These are phyloP conservation scores for Penicillium sclerotiorum DNA, from an alignment of 2,329 filamentous ascomycete genomes.

Conservation along the genomic window DNA sequence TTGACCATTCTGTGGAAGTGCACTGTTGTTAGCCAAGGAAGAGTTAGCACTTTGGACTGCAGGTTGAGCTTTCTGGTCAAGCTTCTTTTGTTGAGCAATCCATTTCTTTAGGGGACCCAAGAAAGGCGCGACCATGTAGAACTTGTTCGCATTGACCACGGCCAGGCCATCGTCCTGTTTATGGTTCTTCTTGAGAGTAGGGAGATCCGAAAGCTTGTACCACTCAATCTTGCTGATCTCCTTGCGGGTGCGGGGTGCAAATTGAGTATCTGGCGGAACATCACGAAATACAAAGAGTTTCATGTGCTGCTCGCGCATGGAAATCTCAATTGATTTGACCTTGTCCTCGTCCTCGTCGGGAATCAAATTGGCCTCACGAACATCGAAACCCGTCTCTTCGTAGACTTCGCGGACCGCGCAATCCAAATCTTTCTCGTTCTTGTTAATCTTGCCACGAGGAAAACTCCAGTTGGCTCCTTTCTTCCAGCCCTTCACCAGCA, in stretches of 20 bases:
- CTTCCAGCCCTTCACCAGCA: slow-evolving; percentile 97
- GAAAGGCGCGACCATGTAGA: slow-evolving; percentile 98
- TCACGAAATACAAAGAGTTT: slow-evolving; percentile 88
- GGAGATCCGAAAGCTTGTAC: slow-evolving; percentile 88
- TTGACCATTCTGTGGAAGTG: slow-evolving; percentile 20
- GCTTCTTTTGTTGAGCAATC: slow-evolving; percentile 81
- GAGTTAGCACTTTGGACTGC: too few species aligned
- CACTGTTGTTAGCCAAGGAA: slow-evolving; percentile 64
- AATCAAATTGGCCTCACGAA: slow-evolving; percentile 74
- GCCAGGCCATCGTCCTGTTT: slow-evolving; percentile 65
- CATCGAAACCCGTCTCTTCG: slow-evolving; percentile 92
- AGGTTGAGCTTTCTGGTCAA: slow-evolving; percentile 60
- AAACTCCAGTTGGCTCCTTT: slow-evolving; percentile 97
- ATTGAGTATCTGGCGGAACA: slow-evolving; percentile 81
- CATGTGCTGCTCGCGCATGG: slow-evolving; percentile 91
- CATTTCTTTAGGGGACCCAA: slow-evolving; percentile 82
- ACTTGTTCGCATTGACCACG: slow-evolving; percentile 74
- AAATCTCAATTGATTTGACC: slow-evolving; percentile 82
- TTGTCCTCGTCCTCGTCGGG: slow-evolving; percentile 68
- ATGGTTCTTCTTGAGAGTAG: slow-evolving; percentile 74
- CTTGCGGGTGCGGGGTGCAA: slow-evolving; percentile 88
- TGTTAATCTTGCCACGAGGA: slow-evolving; percentile 95
- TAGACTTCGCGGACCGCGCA: slow-evolving; percentile 94
- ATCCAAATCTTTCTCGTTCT: slow-evolving; percentile 89
- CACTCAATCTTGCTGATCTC: slow-evolving; percentile 97